Percentiles rank a stretch among this genome's conserved stretches.
Evolutionary conservation across 129 eudicot species (phyloP).

Genomic region (Artemisia annua): DNA sequence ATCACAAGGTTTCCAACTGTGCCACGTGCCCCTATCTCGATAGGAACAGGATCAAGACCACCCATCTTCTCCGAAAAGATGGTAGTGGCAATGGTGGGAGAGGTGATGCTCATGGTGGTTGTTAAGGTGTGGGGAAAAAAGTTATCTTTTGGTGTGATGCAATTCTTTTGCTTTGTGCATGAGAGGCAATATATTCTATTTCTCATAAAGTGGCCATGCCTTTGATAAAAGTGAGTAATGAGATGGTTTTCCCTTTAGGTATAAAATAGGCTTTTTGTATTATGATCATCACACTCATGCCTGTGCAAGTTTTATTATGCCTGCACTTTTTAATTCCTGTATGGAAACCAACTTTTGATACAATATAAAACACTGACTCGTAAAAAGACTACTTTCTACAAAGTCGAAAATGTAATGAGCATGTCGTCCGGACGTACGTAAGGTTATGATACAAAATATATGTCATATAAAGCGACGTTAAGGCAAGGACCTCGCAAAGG

Average conservation of each 20-base stretch:
- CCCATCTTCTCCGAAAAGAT: constrained; percentile 46
- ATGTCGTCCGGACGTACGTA: neutral
- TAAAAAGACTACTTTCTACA: neutral
- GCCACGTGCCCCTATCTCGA: constrained; percentile 83
- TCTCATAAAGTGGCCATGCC: constrained; percentile 34
- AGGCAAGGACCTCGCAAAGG: neutral
- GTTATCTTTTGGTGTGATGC: constrained; percentile 41
- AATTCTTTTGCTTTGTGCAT: constrained; percentile 34
- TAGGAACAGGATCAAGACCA: constrained; percentile 42
- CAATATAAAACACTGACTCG: neutral
- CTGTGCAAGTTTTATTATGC: constrained; percentile 11
- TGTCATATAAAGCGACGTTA: neutral
- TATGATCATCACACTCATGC: constrained; percentile 35
- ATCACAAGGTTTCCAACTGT: constrained; percentile 87
- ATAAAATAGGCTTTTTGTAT: constrained; percentile 35
- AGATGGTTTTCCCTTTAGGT: constrained; percentile 34
- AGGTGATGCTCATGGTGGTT: constrained; percentile 29
- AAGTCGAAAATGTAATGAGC: neutral
- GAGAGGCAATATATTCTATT: constrained; percentile 29
- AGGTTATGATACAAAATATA: neutral
- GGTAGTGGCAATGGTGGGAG: constrained; percentile 2
- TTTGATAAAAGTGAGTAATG: constrained; percentile 53
- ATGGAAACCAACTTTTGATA: neutral
- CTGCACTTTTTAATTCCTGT: neutral
- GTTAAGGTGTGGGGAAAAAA: constrained; percentile 14